These are phyloP conservation scores for Ogataea glucozyma DNA, from an alignment of 805 yeast species.

Conservation along the genomic window DNA sequence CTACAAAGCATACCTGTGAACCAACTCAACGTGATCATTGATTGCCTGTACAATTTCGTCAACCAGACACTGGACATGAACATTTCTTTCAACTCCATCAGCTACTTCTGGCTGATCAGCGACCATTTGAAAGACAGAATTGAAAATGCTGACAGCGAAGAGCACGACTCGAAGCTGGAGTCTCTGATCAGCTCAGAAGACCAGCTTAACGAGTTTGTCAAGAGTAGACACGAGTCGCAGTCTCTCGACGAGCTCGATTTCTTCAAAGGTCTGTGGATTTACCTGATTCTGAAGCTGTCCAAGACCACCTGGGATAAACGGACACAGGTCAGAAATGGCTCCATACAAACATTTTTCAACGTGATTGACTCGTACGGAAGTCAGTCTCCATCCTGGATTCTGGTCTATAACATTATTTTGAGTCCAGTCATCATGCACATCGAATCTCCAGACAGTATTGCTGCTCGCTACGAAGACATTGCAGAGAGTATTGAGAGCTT, in stretches of 20 bases:
- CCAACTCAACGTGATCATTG: constrained; percentile 66
- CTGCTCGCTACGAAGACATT: constrained; percentile 9
- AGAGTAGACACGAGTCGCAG: constrained; percentile 9
- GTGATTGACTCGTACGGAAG: constrained; percentile 72
- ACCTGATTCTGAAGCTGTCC: constrained; percentile 62
- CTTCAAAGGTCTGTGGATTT: constrained; percentile 57
- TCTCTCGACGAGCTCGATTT: constrained; percentile 26
- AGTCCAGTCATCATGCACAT: constrained; percentile 45
- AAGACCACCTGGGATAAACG: constrained; percentile 64
- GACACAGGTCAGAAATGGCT: constrained; percentile 84
- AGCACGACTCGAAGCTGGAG: constrained; percentile 14
- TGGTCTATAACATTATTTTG: constrained; percentile 65
- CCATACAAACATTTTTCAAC: constrained; percentile 84
- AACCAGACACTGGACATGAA: constrained; percentile 73
- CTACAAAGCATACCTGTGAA: constrained; percentile 66
- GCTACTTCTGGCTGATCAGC: constrained; percentile 90
- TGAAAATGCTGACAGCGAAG: constrained; percentile 12
- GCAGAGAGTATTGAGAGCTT: constrained; percentile 62
- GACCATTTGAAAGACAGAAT: constrained; percentile 57
- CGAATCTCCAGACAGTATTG: constrained; percentile 16
- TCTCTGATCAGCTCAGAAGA: constrained; percentile 22
- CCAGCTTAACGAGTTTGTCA: constrained; percentile 21
- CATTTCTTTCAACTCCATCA: constrained; percentile 86
- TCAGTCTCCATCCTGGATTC: constrained; percentile 61
- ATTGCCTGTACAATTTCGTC: constrained; percentile 71